These are phyloP conservation scores for Pulveroboletus sp. DNA, from an alignment of 768 basidiomycete species.

Conservation along the genomic window DNA sequence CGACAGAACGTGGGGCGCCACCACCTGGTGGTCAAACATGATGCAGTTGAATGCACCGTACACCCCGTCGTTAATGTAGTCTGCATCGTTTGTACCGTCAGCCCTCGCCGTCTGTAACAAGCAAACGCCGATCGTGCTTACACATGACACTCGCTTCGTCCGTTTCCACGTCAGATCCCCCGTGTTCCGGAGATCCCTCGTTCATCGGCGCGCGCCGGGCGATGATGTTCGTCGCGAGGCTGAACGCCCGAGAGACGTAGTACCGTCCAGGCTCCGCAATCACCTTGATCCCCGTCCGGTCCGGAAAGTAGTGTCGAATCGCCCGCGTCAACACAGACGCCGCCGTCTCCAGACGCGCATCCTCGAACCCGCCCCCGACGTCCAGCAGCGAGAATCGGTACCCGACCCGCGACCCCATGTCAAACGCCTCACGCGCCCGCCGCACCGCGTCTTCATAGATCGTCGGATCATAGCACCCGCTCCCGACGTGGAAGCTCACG, in stretches of 20 bases:
- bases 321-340: conserved; percentile 66
- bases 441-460: conserved; percentile 87
- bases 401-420: conserved; percentile 78
- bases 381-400: conserved; percentile 84
- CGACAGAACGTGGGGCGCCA: conserved; percentile 78
- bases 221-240: conserved; percentile 89
- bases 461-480: conserved; percentile 89
- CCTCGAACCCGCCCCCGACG: conserved; percentile 96
- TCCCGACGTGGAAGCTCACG: conserved; percentile 97
- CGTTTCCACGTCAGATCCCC: conserved; percentile 16
- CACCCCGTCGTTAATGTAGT: conserved; percentile 99
- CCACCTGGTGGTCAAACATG: conserved; percentile 92
- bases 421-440: conserved; percentile 79
- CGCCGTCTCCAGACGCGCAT: conserved; percentile 75
- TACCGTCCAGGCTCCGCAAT: conserved; percentile 96
- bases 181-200: conserved; percentile 26
- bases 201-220: conserved; percentile 67
- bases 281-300: conserved; percentile 60
- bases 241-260: conserved; percentile 90
- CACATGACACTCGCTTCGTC: conserved; percentile 76
- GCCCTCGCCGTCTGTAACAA: too few relatives aligned
- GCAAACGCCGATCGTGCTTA: conserved; percentile 39
- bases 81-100: conserved; percentile 35
- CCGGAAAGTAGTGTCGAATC: conserved; percentile 77
- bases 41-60: conserved; percentile 97